Percentiles rank a stretch among this genome's conserved stretches.
These are phyloP conservation scores for Moniliella sp. DNA, from an alignment of 1,284 basidiomycete genomes.

Conservation along the genomic window DNA sequence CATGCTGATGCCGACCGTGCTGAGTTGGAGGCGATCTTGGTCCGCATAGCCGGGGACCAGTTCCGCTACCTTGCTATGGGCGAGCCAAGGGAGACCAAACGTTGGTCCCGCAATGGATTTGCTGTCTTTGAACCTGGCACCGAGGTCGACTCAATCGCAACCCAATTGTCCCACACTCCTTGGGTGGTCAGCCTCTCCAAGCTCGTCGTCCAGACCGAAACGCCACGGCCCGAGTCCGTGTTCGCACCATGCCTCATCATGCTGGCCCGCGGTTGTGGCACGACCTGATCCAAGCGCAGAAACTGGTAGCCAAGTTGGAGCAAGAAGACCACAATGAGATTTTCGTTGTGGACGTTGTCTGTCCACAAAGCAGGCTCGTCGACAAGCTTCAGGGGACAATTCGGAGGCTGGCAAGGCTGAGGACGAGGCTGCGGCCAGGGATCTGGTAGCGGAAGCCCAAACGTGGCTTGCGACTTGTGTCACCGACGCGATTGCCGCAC, in stretches of 20 bases:
- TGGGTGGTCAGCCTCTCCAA: conserved; percentile 15
- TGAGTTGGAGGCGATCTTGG: conserved; percentile 14
- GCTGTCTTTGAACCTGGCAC: conserved; percentile 17
- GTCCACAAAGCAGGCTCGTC: too few species aligned
- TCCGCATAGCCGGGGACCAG: conserved; percentile 6
- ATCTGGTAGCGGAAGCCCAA: too few species aligned
- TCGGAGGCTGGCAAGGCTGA: too few species aligned
- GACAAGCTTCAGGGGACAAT: too few species aligned
- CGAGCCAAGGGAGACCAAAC: conserved; percentile 18
- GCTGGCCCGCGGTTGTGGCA: conserved; percentile 11
- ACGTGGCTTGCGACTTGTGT: too few species aligned
- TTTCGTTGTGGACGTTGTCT: conserved; percentile 7
- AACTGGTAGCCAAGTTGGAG: conserved; percentile 11
- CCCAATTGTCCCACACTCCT: conserved; percentile 4
- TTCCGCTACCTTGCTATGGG: conserved; percentile 23
- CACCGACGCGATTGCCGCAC: too few species aligned
- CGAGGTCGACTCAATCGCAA: conserved; percentile 7
- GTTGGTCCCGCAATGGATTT: conserved; percentile 20
- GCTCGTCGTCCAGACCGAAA: conserved; percentile 17
- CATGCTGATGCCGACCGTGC: conserved; percentile 12
- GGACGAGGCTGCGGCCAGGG: too few species aligned
- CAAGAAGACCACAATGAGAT: conserved; percentile 12
- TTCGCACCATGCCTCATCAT: conserved; percentile 16
- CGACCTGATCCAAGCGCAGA: conserved; percentile 15
- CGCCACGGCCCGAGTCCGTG: conserved; percentile 13